Conservation (phyloP, 2,329 filamentous ascomycete species). For the Lecanosticta acicola region DNA sequence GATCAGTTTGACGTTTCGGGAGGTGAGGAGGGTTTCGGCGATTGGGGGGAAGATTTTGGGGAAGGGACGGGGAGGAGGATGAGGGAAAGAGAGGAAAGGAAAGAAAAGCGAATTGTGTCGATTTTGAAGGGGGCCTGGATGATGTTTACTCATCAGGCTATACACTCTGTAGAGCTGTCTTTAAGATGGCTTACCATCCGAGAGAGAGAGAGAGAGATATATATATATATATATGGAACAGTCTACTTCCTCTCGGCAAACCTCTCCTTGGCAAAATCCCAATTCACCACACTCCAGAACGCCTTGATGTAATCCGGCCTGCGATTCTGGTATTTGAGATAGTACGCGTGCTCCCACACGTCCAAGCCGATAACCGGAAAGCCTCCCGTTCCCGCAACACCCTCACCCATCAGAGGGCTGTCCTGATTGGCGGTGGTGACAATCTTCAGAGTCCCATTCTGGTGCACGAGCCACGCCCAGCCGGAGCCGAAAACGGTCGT, state of each 20-base stretch:
- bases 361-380: conserved; percentile 68
- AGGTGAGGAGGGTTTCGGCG: conserved; percentile 77
- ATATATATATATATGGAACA: background rate
- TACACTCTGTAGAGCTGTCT: background rate
- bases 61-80: conserved; percentile 13
- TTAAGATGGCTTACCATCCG: background rate
- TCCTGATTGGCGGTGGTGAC: conserved; percentile 85
- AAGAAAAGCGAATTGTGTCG: no score
- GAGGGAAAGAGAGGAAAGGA: no score
- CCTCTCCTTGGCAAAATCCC: conserved; percentile 45
- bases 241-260: conserved; percentile 16
- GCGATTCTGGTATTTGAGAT: conserved; percentile 73
- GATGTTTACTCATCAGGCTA: background rate
- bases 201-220: no score
- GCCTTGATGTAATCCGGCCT: conserved; percentile 70
- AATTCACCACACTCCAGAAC: conserved; percentile 75
- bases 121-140: no score
- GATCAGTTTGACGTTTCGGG: conserved; percentile 74
- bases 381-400: conserved; percentile 51
- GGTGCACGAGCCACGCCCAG: conserved; percentile 79
- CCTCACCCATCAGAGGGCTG: conserved; percentile 35
- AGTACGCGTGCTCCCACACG: conserved; percentile 94
- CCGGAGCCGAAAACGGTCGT: conserved; percentile 75
- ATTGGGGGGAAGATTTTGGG: conserved; percentile 63
- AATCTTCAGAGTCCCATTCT: conserved; percentile 59